These are phyloP conservation scores for Kwoniella mangroviensis DNA, from an alignment of 768 basidiomycete genomes.

Conservation along the genomic window DNA sequence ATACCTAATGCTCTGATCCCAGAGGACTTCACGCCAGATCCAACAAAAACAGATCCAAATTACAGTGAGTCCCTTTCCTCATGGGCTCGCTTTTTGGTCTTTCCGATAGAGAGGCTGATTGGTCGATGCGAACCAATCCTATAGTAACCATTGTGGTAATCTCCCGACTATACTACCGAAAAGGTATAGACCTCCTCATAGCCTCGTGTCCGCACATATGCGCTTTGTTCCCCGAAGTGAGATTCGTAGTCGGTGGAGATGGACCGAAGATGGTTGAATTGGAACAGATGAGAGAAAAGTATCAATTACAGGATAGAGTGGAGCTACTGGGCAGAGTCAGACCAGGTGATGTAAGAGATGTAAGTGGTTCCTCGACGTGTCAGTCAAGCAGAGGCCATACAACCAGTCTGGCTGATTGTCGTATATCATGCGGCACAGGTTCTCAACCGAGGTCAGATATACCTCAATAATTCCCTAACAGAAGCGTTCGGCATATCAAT, in stretches of 20 bases:
- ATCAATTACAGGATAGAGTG: conserved; percentile 88
- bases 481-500: conserved; percentile 98
- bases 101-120: too few species aligned
- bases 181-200: conserved; percentile 93
- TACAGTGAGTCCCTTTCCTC: too few species aligned
- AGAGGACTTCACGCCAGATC: conserved; percentile 77
- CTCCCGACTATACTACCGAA: conserved; percentile 88
- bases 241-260: conserved; percentile 88
- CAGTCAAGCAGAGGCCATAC: too few species aligned
- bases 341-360: conserved; percentile 80
- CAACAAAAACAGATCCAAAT: conserved; percentile 46
- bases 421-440: conserved; percentile 63
- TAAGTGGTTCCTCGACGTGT: conserved; percentile 57
- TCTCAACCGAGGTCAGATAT: conserved; percentile 84
- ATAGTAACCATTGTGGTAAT: conserved; percentile 89
- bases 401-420: not conserved
- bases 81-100: too few species aligned
- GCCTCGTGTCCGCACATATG: conserved; percentile 91
- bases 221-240: conserved; percentile 78
- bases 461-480: conserved; percentile 91
- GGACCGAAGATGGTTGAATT: conserved; percentile 94
- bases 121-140: not conserved
- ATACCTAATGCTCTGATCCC: conserved; percentile 92
- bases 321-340: conserved; percentile 80
- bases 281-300: conserved; percentile 91